These are phyloP conservation scores for Candida tibetensis DNA, from an alignment of 805 yeast species.

Conservation along the genomic window DNA sequence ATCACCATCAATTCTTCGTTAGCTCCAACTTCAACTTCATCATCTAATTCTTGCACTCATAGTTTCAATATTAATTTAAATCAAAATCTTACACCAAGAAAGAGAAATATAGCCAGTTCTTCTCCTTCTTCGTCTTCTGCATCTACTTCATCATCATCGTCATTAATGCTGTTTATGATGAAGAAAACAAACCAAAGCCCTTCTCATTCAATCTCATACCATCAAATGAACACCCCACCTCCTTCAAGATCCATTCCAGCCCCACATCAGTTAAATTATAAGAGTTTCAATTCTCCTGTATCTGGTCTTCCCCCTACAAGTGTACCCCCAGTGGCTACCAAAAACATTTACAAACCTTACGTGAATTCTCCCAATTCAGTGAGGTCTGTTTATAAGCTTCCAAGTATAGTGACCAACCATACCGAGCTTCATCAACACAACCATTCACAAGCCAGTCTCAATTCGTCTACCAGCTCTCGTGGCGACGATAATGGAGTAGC, in stretches of 20 bases:
- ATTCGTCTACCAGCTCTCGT: conserved; percentile 17
- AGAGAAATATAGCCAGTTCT: conserved; percentile 1
- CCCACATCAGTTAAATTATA: conserved; percentile 11
- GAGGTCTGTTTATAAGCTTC: conserved; percentile 5
- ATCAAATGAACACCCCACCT: conserved; percentile 8
- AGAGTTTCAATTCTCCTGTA: conserved; percentile 5
- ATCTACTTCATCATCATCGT: conserved; percentile 1
- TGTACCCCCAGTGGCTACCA: conserved; percentile 3
- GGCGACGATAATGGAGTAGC: conserved; percentile 11
- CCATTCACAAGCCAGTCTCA: conserved; percentile 27
- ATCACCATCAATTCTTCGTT: neutral
- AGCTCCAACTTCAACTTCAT: neutral
- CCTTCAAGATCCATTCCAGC: conserved; percentile 10
- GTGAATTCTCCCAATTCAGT: conserved; percentile 5
- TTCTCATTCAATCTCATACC: neutral
- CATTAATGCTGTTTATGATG: neutral
- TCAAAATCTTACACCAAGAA: conserved; percentile 3
- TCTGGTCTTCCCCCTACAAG: conserved; percentile 1
- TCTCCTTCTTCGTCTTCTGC: conserved; percentile 12
- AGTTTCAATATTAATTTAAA: conserved; percentile 5
- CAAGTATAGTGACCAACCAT: conserved; percentile 10
- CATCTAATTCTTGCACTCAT: neutral
- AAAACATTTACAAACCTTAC: conserved; percentile 10
- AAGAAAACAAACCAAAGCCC: neutral
- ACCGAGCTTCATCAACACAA: conserved; percentile 17